Conservation (phyloP, 345 rosid species). For the Euphorbia peplus region DNA sequence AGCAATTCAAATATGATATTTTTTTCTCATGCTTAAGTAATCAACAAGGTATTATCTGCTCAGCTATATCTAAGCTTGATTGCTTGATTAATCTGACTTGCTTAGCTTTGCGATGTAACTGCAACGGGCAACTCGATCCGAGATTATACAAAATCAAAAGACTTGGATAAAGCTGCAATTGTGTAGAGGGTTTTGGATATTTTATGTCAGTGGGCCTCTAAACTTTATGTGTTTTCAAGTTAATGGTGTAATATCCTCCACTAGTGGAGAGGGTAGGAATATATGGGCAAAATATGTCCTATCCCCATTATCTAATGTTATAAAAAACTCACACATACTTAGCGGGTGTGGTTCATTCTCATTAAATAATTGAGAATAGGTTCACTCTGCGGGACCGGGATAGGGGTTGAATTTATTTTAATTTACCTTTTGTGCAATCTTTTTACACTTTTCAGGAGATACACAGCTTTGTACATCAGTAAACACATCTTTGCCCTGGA, state of each 20-base stretch:
- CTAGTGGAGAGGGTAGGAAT: too few species aligned
- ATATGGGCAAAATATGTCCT: too few species aligned
- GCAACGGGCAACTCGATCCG: not conserved
- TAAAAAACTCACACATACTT: too few species aligned
- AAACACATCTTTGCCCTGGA: constrained; percentile 53
- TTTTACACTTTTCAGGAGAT: constrained; percentile 60
- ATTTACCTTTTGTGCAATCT: not conserved
- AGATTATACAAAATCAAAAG: not conserved
- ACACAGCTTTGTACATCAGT: constrained; percentile 58
- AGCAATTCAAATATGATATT: not conserved
- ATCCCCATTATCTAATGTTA: too few species aligned
- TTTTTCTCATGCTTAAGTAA: not conserved
- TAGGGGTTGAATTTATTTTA: not conserved
- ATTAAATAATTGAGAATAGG: not conserved
- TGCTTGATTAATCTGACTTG: too few species aligned
- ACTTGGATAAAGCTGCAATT: not conserved
- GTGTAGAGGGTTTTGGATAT: too few species aligned
- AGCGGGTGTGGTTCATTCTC: not conserved
- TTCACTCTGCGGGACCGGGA: not conserved
- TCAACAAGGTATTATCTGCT: too few species aligned
- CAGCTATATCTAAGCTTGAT: too few species aligned
- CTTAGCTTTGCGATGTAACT: not conserved
- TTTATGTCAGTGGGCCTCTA: too few species aligned
- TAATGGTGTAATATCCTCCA: too few species aligned
- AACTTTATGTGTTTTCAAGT: too few species aligned